phyloP scores from a whole-genome alignment of 2,329 filamentous ascomycete species.

The Monilinia aucupariae region DNA sequence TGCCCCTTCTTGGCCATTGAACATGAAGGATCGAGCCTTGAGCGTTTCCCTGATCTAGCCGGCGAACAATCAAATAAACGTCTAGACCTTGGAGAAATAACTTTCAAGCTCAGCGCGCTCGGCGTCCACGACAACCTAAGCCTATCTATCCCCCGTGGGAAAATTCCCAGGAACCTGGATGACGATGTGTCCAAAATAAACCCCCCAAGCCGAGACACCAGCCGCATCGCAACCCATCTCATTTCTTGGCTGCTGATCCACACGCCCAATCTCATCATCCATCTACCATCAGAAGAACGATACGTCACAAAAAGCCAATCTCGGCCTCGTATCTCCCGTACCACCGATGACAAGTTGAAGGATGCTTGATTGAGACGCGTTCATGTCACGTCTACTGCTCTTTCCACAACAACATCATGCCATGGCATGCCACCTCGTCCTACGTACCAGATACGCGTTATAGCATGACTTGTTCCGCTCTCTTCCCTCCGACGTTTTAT shows the following conservation, averaged over 20 bases:
- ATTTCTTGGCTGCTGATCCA: background rate
- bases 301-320: slow-evolving; percentile 7
- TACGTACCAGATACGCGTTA: background rate
- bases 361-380: slow-evolving; percentile 8
- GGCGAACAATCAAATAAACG: background rate
- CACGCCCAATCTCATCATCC: background rate
- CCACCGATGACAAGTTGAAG: background rate
- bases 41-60: background rate
- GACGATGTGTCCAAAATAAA: background rate
- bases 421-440: background rate
- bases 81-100: background rate
- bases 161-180: background rate
- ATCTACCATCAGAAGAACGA: background rate
- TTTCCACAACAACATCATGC: background rate
- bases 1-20: background rate
- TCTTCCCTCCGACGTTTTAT: background rate
- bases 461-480: background rate
- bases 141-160: background rate
- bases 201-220: slow-evolving; percentile 7
- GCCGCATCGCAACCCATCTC: background rate
- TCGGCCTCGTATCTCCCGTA: background rate
- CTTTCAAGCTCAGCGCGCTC: background rate
- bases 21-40: background rate
- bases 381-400: slow-evolving; percentile 4
- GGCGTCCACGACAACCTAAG: background rate